Conservation (phyloP, 345 rosid species). For the Brassica incana region DNA sequence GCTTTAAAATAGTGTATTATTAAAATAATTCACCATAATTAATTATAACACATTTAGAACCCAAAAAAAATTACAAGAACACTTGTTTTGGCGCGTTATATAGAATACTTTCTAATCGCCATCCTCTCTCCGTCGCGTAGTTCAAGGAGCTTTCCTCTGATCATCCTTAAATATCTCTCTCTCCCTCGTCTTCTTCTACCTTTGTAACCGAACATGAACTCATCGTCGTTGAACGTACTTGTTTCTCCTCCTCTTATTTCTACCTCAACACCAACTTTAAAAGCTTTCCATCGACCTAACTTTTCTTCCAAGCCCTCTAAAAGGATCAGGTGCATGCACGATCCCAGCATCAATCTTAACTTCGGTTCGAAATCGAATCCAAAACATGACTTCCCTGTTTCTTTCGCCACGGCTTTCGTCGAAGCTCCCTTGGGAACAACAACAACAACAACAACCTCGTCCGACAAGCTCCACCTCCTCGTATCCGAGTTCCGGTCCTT, state of each 20-base stretch:
- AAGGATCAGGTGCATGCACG: conserved; percentile 13
- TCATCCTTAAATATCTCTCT: conserved; percentile 23
- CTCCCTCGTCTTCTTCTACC: background rate
- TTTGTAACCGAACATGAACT: conserved; percentile 31
- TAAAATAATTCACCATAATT: background rate
- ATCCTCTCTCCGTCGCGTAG: conserved; percentile 23
- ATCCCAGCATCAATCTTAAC: conserved; percentile 8
- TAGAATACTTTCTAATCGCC: background rate
- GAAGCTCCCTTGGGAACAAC: conserved; percentile 25
- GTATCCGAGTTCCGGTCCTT: conserved; percentile 61
- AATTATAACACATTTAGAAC: background rate
- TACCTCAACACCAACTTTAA: background rate
- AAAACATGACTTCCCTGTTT: conserved; percentile 6
- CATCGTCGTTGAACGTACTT: conserved; percentile 12
- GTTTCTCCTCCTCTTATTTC: conserved; percentile 24
- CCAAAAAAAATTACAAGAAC: background rate
- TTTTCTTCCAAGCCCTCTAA: background rate
- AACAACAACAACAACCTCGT: conserved; percentile 11
- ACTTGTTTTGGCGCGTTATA: background rate
- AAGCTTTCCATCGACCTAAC: background rate
- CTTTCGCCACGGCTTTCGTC: conserved; percentile 18
- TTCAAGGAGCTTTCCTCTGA: conserved; percentile 30
- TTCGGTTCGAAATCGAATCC: background rate
- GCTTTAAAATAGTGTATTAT: background rate
- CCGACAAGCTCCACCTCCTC: conserved; percentile 50